Conservation (phyloP, 768 basidiomycete genomes). For the Cubamyces lactineus region DNA sequence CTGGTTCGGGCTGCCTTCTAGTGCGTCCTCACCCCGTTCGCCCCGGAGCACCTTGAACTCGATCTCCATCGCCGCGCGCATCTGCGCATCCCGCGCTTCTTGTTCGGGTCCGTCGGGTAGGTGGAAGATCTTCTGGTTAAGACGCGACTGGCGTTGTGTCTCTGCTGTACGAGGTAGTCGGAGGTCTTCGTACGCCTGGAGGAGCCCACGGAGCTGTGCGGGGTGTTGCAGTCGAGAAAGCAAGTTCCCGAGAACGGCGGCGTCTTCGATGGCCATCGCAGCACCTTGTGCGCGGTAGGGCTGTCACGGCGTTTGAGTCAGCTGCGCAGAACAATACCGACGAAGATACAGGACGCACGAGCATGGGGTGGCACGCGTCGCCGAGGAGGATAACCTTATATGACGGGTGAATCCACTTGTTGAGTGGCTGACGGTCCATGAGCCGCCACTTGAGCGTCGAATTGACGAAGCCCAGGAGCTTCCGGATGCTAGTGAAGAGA, state of each 20-base stretch:
- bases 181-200: constrained; percentile 55
- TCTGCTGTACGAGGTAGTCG: constrained; percentile 52
- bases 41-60: constrained; percentile 36
- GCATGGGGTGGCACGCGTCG: constrained; percentile 49
- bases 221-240: constrained; percentile 49
- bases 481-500: constrained; percentile 35
- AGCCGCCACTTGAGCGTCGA: constrained; percentile 47
- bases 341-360: constrained; percentile 32
- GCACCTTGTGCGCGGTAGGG: constrained; percentile 49
- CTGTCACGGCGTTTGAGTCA: constrained; percentile 18
- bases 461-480: constrained; percentile 40
- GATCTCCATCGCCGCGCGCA: constrained; percentile 51
- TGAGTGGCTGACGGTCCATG: constrained; percentile 45
- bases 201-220: constrained; percentile 47
- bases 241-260: constrained; percentile 49
- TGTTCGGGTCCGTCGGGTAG: constrained; percentile 58
- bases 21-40: constrained; percentile 25
- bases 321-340: background rate
- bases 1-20: constrained; percentile 49
- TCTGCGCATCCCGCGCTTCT: constrained; percentile 50
- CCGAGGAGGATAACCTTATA: constrained; percentile 42
- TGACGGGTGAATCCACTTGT: constrained; percentile 42
- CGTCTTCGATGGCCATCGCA: constrained; percentile 54
- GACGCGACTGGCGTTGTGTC: constrained; percentile 51
- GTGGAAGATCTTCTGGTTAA: constrained; percentile 60